Conservation (phyloP, 495 filamentous ascomycete genomes). For the Physcia stellaris region DNA sequence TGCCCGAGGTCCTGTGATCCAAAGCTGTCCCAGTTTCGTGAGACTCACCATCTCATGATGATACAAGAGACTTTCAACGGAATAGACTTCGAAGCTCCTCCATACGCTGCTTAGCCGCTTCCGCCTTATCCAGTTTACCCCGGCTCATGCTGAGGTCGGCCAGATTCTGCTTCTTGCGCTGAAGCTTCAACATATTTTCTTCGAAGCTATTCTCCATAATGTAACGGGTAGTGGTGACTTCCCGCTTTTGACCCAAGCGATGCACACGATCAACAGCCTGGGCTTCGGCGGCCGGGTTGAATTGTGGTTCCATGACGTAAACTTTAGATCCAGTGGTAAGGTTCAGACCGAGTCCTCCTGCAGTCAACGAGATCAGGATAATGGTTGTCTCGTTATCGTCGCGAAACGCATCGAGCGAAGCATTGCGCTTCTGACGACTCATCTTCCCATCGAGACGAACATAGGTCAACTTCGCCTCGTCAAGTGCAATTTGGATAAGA, state of each 20-base stretch:
- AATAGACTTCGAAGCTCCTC: slow-evolving; percentile 75
- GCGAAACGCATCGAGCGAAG: slow-evolving; percentile 61
- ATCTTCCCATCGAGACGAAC: slow-evolving; percentile 85
- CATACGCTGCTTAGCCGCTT: slow-evolving; percentile 62
- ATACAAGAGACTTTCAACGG: slow-evolving; percentile 29
- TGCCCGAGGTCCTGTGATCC: too few species aligned
- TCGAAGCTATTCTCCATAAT: slow-evolving; percentile 87
- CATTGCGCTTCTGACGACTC: slow-evolving; percentile 52
- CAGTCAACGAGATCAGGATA: slow-evolving; percentile 82
- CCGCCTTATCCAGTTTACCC: slow-evolving; percentile 53
- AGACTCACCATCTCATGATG: not conserved
- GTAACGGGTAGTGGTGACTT: slow-evolving; percentile 68
- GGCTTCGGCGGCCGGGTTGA: slow-evolving; percentile 87
- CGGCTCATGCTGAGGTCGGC: slow-evolving; percentile 74
- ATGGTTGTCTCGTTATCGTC: slow-evolving; percentile 58
- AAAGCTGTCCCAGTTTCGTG: too few species aligned
- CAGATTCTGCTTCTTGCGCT: slow-evolving; percentile 79
- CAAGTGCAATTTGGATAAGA: slow-evolving; percentile 75
- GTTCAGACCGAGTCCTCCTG: slow-evolving; percentile 86
- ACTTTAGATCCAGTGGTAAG: slow-evolving; percentile 73
- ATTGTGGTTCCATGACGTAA: slow-evolving; percentile 97
- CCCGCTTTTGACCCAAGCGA: slow-evolving; percentile 75
- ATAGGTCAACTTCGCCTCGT: slow-evolving; percentile 49
- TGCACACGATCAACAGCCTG: slow-evolving; percentile 93
- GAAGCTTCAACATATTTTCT: slow-evolving; percentile 80